Evolutionary conservation across 352 stramenopile genomes (phyloP).

Genomic region (Globisporangium sylvaticum): DNA sequence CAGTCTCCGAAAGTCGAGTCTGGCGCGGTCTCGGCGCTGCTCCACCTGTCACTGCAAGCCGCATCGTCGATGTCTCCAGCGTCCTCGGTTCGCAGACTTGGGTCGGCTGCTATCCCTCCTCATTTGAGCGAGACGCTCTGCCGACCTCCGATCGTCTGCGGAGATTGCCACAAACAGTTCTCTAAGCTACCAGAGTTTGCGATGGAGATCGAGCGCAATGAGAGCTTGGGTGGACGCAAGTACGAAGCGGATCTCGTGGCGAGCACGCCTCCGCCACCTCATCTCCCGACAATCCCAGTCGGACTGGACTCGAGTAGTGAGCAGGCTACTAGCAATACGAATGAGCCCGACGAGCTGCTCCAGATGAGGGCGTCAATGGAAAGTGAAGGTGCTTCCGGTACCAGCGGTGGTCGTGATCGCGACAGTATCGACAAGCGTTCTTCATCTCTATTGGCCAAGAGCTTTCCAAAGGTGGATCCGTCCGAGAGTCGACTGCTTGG

Average conservation of each 20-base stretch:
- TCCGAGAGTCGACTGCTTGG: conserved; percentile 26
- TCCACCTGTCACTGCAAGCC: conserved; percentile 43
- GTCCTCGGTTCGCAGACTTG: background rate
- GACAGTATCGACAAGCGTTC: background rate
- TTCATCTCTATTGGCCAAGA: conserved; percentile 6
- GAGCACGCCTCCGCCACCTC: conserved; percentile 48
- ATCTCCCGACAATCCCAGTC: conserved; percentile 39
- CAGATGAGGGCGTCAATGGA: background rate
- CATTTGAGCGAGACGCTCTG: conserved; percentile 12
- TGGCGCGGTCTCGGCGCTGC: conserved; percentile 52
- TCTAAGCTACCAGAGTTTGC: conserved; percentile 29
- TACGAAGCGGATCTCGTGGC: conserved; percentile 47
- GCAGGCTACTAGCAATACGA: background rate
- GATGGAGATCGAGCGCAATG: conserved; percentile 13
- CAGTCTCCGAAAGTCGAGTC: conserved; percentile 69
- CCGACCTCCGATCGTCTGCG: conserved; percentile 38
- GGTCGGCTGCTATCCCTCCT: background rate
- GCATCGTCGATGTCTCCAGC: background rate
- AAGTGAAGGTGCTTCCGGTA: background rate
- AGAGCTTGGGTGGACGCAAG: conserved; percentile 30
- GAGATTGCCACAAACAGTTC: conserved; percentile 47
- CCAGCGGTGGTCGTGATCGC: background rate
- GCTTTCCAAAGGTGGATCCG: conserved; percentile 36
- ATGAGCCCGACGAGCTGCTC: conserved; percentile 11
- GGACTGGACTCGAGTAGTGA: conserved; percentile 22